Evolutionary conservation across 106 monocot genomes (phyloP), one percentile per base, ranked within the genome.

Genomic region (Vanilla planifolia): DNA sequence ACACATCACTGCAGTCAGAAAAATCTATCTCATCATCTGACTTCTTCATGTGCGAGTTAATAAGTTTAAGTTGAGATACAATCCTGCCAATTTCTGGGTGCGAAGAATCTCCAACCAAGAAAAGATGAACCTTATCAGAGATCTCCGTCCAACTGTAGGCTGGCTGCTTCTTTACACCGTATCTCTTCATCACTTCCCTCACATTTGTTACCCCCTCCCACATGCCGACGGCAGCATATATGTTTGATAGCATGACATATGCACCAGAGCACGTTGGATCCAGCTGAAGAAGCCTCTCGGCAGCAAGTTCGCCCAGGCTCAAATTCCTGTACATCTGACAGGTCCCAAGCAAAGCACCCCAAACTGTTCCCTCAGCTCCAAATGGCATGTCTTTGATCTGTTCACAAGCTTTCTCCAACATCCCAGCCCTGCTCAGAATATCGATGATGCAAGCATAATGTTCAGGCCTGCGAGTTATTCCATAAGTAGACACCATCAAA

Each of bases 381-480:
- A 63, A 75, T 43, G 92, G 79, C 86, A 92, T 92, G 9, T 59
- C 61, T 43, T n/a, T 72, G 10, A 92, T 79, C 43, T 75, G 67
- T 21, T 76, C 21, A 39, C 56, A 83, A 15, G 91, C 86, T 67
- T 75, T 71, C 41, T 86, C 73, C 60, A 86, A 68, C 53, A 67
- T 65, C 3, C 91, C 86, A 36, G 82, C 79, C 40, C 86, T 76
- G 65, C 83, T 67, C 14, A 86, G 28, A 41, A 69, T 80, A 64
- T 92, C 91, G 32, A 92, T 78, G 60, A 92, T 71, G 51, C 87
- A 92, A 62, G 75, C 68, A 64, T 89, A 89, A 72, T 89, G 88
- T 48, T 93, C 93, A 21, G 74, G 45, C 24, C 53, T 40, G 32
- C 85, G 85, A 11, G 70, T 11, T 27, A 94, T 51, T 17, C 30